phyloP scores from a whole-genome alignment of 352 stramenopile genomes.

The Phytophthora pistaciae region DNA sequence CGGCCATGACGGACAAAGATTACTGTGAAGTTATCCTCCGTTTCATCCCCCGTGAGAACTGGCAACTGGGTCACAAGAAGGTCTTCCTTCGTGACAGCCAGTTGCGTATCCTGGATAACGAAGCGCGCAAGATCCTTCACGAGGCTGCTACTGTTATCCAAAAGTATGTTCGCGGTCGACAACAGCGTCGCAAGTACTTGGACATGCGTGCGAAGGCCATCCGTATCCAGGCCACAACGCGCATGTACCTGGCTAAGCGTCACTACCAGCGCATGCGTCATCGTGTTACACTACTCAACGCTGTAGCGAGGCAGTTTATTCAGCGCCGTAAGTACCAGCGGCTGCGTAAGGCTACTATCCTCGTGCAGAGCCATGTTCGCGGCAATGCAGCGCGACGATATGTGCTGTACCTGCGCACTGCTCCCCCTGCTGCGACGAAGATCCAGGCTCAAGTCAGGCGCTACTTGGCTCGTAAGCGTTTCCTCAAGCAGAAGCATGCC shows the following conservation, averaged over 20 bases:
- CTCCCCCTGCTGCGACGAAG: slow-evolving; percentile 77
- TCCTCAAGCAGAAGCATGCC: slow-evolving; percentile 72
- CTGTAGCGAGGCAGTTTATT: slow-evolving; percentile 76
- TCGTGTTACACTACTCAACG: slow-evolving; percentile 77
- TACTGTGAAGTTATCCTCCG: slow-evolving; percentile 87
- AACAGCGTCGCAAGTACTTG: slow-evolving; percentile 78
- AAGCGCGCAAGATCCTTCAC: slow-evolving; percentile 88
- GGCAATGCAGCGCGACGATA: slow-evolving; percentile 80
- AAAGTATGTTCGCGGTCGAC: slow-evolving; percentile 73
- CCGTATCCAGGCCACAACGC: slow-evolving; percentile 68
- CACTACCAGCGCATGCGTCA: slow-evolving; percentile 60
- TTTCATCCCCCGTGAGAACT: slow-evolving; percentile 85
- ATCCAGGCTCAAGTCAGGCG: slow-evolving; percentile 81
- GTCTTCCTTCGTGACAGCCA: slow-evolving; percentile 90
- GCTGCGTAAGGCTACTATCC: slow-evolving; percentile 69
- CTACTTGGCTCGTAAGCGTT: slow-evolving; percentile 74
- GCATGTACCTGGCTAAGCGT: slow-evolving; percentile 73
- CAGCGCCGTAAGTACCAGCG: slow-evolving; percentile 76
- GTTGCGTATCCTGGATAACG: slow-evolving; percentile 84
- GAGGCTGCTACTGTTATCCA: slow-evolving; percentile 82
- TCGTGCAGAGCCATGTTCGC: slow-evolving; percentile 77
- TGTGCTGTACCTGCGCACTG: slow-evolving; percentile 76
- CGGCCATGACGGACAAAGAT: slow-evolving; percentile 73
- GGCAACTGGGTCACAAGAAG: slow-evolving; percentile 91
- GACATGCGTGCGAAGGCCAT: slow-evolving; percentile 68